Evolutionary conservation across 73 alveolate genomes (phyloP).

Genomic region (Paramecium sonneborni): DNA sequence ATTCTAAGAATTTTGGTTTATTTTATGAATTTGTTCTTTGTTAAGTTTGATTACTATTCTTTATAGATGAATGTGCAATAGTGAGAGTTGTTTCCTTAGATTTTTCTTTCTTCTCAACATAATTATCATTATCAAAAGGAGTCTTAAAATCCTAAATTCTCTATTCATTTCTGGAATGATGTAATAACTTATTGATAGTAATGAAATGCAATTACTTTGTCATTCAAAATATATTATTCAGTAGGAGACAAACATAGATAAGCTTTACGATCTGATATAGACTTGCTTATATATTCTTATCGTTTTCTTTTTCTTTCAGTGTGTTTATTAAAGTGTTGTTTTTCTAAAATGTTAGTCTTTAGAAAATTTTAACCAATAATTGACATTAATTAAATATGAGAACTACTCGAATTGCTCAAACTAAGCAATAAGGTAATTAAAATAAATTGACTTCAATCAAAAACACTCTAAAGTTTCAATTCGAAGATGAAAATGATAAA

Average conservation of each 20-base stretch:
- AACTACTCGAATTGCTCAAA: not conserved
- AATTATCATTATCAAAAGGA: not conserved
- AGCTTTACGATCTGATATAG: not conserved
- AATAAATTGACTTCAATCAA: not conserved
- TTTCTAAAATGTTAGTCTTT: not conserved
- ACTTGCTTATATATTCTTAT: not conserved
- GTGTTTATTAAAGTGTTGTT: not conserved
- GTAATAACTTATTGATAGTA: not conserved
- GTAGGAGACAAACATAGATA: slow-evolving; percentile 5
- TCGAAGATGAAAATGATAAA: slow-evolving; percentile 13
- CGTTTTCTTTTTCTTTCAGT: not conserved
- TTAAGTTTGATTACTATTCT: not conserved
- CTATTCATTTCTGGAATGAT: not conserved
- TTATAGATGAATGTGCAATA: not conserved
- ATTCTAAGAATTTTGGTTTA: not conserved
- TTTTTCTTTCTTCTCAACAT: not conserved
- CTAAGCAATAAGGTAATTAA: not conserved
- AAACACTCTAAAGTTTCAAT: slow-evolving; percentile 20
- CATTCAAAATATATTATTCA: slow-evolving; percentile 6
- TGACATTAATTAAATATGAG: slow-evolving; percentile 35
- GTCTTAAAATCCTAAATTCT: not conserved
- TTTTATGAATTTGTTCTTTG: not conserved
- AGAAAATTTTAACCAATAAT: not conserved
- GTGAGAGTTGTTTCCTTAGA: not conserved
- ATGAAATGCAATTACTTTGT: not conserved